A percentile compares a stretch with the other conserved stretches of the same genome.
Evolutionary conservation across 2,329 filamentous ascomycete species (phyloP).

Genomic region (Penicillium aurantiogriseum): DNA sequence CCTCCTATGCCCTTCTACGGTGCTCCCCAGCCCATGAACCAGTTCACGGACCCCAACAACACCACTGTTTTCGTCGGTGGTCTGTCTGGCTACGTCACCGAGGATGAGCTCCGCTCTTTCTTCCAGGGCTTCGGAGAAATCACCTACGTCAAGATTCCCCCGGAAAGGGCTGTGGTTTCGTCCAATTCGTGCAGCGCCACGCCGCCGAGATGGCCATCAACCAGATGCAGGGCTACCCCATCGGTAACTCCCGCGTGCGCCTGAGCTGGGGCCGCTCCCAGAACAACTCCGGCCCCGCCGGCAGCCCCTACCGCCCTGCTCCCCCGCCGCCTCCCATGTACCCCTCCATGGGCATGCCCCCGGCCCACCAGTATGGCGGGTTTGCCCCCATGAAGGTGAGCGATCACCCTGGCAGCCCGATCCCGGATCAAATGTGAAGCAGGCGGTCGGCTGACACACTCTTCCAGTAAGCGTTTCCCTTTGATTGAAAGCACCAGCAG

Average conservation of each 20-base stretch:
- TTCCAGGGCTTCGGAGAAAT: slow-evolving; percentile 99
- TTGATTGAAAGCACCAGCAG: slow-evolving; percentile 45
- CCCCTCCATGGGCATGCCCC: slow-evolving; percentile 67
- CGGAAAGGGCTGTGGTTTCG: slow-evolving; percentile 97
- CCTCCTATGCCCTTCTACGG: slow-evolving; percentile 65
- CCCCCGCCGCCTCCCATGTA: slow-evolving; percentile 71
- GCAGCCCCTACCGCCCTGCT: slow-evolving; percentile 93
- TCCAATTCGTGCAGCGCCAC: slow-evolving; percentile 98
- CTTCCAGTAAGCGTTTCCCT: slow-evolving; percentile 38
- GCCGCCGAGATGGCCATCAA: slow-evolving; percentile 99
- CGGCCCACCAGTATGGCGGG: slow-evolving; percentile 60
- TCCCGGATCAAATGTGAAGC: slow-evolving; percentile 29
- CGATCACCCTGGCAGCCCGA: slow-evolving; percentile 32
- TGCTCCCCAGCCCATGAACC: slow-evolving; percentile 85
- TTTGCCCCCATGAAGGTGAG: slow-evolving; percentile 67
- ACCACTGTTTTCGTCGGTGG: slow-evolving; percentile 98
- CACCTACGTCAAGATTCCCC: slow-evolving; percentile 99
- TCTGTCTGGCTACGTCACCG: slow-evolving; percentile 94
- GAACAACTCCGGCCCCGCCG: slow-evolving; percentile 96
- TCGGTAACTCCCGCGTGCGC: slow-evolving; percentile 96
- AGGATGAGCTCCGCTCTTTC: slow-evolving; percentile 99
- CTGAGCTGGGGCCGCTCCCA: slow-evolving; percentile 97
- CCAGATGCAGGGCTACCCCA: slow-evolving; percentile 99
- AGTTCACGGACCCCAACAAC: slow-evolving; percentile 99
- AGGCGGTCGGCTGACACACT: slow-evolving; percentile 30